These are phyloP conservation scores for Platanthera zijinensis DNA, from an alignment of 106 monocot species.

Conservation along the genomic window DNA sequence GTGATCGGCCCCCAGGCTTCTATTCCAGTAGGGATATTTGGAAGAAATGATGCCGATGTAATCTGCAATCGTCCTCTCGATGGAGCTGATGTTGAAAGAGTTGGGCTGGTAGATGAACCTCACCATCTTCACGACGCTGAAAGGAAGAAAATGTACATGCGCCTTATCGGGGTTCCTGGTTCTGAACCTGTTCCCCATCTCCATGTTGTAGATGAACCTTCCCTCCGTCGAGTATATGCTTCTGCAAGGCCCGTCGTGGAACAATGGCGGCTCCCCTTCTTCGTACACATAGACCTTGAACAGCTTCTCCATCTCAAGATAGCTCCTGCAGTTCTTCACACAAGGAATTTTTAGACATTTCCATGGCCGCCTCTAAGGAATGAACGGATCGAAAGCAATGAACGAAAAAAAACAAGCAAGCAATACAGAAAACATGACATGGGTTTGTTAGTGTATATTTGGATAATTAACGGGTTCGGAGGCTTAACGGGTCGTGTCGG, in stretches of 20 bases:
- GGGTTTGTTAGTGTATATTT: neutral
- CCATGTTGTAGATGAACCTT: slow-evolving; percentile 47
- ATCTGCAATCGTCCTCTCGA: slow-evolving; percentile 25
- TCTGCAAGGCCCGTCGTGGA: slow-evolving; percentile 53
- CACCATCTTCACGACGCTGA: slow-evolving; percentile 52
- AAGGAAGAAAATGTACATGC: slow-evolving; percentile 56
- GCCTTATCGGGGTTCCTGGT: slow-evolving; percentile 45
- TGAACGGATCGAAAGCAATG: too few relatives aligned
- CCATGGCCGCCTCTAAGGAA: neutral
- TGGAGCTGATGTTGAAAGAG: slow-evolving; percentile 10
- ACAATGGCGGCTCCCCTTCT: slow-evolving; percentile 65
- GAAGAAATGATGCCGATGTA: slow-evolving; percentile 18
- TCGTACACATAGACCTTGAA: slow-evolving; percentile 52
- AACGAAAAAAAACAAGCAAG: too few relatives aligned
- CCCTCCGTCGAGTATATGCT: slow-evolving; percentile 60
- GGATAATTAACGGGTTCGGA: too few relatives aligned
- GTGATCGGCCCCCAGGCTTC: slow-evolving; percentile 38
- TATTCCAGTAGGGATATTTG: slow-evolving; percentile 32
- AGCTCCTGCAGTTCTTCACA: slow-evolving; percentile 37
- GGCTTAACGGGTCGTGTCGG: too few relatives aligned
- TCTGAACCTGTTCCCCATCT: slow-evolving; percentile 21
- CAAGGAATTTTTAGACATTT: neutral
- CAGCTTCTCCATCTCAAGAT: slow-evolving; percentile 59
- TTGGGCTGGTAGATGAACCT: slow-evolving; percentile 26
- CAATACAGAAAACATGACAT: too few relatives aligned